Base-by-base conservation (phyloP, 345 rosid species). In the Melaleuca quinquenervia region DNA sequence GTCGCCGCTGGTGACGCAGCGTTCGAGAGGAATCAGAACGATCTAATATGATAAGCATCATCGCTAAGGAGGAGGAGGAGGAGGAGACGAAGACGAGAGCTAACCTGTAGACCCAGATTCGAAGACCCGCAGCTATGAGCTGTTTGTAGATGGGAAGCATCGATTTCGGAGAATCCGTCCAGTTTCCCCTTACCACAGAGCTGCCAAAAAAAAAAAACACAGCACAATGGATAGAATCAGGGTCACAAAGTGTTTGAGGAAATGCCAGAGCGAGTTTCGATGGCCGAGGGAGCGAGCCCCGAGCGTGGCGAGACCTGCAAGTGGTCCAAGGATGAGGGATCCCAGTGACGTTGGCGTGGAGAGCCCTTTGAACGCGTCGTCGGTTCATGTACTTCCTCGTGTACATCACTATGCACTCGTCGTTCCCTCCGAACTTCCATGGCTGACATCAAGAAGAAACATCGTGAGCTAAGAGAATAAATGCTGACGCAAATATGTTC, bases 51-150 rank as follows among this genome's bases (percentile, higher is more conserved):
- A 64, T 64, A 8, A 32, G 76, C 44, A 32, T 15, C 44, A 32
- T 15, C 18, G 75, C 32, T 7, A 3, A 54, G 58, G 11, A 54
- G 32, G 32, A 45, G 13, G n/a, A 12, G 1, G 26, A 83, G 27
- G 14, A 20, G 14, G 21, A 41, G 53, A 16, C 8, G 27, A 53
- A 53, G 51, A 48, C 52, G 41, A 11, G 50, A 27, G n/a, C 9
- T 53, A 88, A 95, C 99, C 98, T 96, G 91, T 92, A 97, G 4
- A 96, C 88, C 98, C 98, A 95, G 85, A 94, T 93, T 60, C 96
- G 94, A n/a, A 95, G 90, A 20, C 94, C 94, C 52, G 94, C 83
- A 74, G 91, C 91, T 76, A 95, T 91, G 36, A 96, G 97, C 24
- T 92, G 84, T 86, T 93, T 93, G 89, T 93, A 90, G 60, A 92